Conservation (phyloP, 768 basidiomycete species). For the Auriscalpium microsporum region DNA sequence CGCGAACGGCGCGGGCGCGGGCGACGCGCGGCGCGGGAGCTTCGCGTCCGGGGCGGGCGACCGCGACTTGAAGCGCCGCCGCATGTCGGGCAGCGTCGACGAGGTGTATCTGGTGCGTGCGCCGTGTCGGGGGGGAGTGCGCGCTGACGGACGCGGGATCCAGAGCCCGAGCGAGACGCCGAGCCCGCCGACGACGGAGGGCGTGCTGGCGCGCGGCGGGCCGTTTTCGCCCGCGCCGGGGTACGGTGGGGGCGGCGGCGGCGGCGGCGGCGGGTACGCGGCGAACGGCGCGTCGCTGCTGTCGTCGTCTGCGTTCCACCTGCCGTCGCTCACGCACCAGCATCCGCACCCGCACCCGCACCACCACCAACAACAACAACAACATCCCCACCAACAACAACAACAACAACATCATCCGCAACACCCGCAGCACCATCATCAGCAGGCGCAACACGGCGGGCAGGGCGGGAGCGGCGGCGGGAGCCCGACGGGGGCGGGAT, state of each 20-base stretch:
- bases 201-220: constrained; percentile 10
- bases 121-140: not conserved
- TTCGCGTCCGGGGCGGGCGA: not conserved
- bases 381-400: too few species aligned
- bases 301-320: constrained; percentile 8
- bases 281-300: not conserved
- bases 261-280: too few species aligned
- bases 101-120: constrained; percentile 22
- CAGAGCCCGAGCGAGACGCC: constrained; percentile 19
- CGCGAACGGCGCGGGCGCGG: too few species aligned
- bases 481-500: constrained; percentile 30
- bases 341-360: constrained; percentile 12
- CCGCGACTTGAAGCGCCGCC: constrained; percentile 19
- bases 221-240: constrained; percentile 15
- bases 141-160: too few species aligned
- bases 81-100: constrained; percentile 19
- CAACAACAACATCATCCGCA: too few species aligned
- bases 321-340: constrained; percentile 2
- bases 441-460: too few species aligned
- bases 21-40: too few species aligned
- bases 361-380: not conserved
- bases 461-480: too few species aligned
- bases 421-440: too few species aligned
- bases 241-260: too few species aligned
- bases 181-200: constrained; percentile 21